Base-by-base conservation (phyloP, 139 green algal species). In the Gonium pectorale region DNA sequence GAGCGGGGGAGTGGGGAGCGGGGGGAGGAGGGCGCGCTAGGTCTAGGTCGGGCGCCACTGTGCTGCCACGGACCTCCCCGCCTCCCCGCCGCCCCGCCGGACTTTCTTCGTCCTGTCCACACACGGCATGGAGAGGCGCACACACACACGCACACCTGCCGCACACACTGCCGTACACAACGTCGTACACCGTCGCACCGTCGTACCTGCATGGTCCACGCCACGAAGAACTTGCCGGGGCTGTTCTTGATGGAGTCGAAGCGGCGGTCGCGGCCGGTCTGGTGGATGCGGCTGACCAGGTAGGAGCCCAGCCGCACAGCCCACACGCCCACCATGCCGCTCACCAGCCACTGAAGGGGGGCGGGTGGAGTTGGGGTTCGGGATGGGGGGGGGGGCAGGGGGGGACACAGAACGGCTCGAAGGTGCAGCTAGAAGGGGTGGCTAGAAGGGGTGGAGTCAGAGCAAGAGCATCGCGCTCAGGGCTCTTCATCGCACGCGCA, bases 191-290 rank as follows among this genome's bases (percentile, higher is more conserved):
- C n/a, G n/a, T n/a, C n/a, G n/a, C n/a, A n/a, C 54, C 22, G 6
- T 31, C 86, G 11, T 64, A 92, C 92, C 91, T 96, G 93, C 86
- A 95, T 92, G 37, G 90, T 90, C 94, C 94, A 97, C 73, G 88
- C 93, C 2, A 95, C 82, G 46, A 92, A 83, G 71, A 94, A 91
- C 41, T 46, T 86, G 80, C 75, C 49, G 24, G 96, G 93, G 27
- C 96, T 85, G 26, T 94, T 54, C 89, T 95, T 94, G 31, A 92
- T 88, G 49, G 93, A 88, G 22, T 98, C 94, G 78, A 98, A 98
- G 6, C 95, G 63, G 0, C 68, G 90, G 92, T 98, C 95, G n/a
- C 87, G 86, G 22, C 93, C 94, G 26, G 86, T 91, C 60, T 93
- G 90, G 37, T 91, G 64, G 24, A 97, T 91, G 67, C 95, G 90